Conservation (phyloP, 257 asterid genomes). For the Datura wrightii region DNA sequence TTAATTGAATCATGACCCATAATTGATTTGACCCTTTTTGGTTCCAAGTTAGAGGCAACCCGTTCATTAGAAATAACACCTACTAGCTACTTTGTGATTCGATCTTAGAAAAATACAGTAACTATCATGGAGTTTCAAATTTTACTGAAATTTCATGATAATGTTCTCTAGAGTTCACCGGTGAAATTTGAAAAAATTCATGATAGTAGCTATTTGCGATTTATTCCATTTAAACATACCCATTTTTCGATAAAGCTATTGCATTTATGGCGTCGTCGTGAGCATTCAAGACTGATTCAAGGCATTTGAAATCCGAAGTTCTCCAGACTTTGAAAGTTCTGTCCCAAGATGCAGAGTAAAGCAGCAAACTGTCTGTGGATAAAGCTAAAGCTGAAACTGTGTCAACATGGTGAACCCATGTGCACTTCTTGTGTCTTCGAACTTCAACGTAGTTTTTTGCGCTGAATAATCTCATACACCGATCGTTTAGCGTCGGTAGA, state of each 20-base stretch:
- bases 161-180: background rate
- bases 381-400: slow-evolving; percentile 65
- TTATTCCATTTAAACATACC: slow-evolving; percentile 31
- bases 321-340: slow-evolving; percentile 76
- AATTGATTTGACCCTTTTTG: background rate
- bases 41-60: background rate
- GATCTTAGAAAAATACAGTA: background rate
- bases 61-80: background rate
- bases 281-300: slow-evolving; percentile 70
- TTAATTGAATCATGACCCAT: background rate
- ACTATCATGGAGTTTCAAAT: too few species aligned
- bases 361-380: slow-evolving; percentile 49
- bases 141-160: background rate
- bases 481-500: slow-evolving; percentile 63
- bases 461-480: slow-evolving; percentile 51
- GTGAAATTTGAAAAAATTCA: background rate
- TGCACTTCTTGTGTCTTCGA: slow-evolving; percentile 61
- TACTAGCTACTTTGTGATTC: background rate
- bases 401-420: slow-evolving; percentile 90
- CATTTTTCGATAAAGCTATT: slow-evolving; percentile 53
- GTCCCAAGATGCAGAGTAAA: slow-evolving; percentile 91
- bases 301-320: slow-evolving; percentile 67
- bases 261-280: slow-evolving; percentile 84
- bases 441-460: slow-evolving; percentile 64
- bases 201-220: background rate